Evolutionary conservation across 1,139 yeast genomes (phyloP).

Genomic region (Yamadazyma kanchanaburiensis): DNA sequence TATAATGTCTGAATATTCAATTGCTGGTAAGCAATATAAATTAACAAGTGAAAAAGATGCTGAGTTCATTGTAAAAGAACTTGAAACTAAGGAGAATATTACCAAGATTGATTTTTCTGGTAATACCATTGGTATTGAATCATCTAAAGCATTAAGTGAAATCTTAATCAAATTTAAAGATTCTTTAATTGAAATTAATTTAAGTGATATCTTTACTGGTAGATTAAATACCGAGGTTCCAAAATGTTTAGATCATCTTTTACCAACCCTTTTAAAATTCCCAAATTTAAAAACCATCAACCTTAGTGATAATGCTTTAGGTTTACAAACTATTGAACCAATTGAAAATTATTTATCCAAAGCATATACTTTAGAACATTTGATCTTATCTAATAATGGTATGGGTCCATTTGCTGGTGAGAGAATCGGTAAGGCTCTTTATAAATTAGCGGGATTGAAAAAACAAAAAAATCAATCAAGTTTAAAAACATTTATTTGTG

Average conservation of each 20-base stretch:
- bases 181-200: conserved; percentile 62
- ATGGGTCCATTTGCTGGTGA: conserved; percentile 98
- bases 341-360: conserved; percentile 73
- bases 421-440: conserved; percentile 83
- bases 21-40: conserved; percentile 76
- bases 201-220: conserved; percentile 93
- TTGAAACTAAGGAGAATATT: conserved; percentile 21
- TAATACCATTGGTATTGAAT: conserved; percentile 90
- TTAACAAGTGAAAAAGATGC: conserved; percentile 74
- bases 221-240: conserved; percentile 95
- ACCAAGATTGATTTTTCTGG: conserved; percentile 80
- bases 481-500: conserved; percentile 85
- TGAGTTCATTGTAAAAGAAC: conserved; percentile 22
- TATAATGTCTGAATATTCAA: conserved; percentile 34
- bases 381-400: conserved; percentile 90
- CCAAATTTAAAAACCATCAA: conserved; percentile 70
- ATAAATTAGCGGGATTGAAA: conserved; percentile 66
- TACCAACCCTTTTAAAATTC: conserved; percentile 70
- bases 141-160: conserved; percentile 69
- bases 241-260: conserved; percentile 64
- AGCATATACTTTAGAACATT: conserved; percentile 78
- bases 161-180: conserved; percentile 50
- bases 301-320: conserved; percentile 93
- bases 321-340: conserved; percentile 90
- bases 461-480: conserved; percentile 40